Base-by-base conservation (phyloP, 2,329 filamentous ascomycete species). In the Diaporthe nobilis region DNA sequence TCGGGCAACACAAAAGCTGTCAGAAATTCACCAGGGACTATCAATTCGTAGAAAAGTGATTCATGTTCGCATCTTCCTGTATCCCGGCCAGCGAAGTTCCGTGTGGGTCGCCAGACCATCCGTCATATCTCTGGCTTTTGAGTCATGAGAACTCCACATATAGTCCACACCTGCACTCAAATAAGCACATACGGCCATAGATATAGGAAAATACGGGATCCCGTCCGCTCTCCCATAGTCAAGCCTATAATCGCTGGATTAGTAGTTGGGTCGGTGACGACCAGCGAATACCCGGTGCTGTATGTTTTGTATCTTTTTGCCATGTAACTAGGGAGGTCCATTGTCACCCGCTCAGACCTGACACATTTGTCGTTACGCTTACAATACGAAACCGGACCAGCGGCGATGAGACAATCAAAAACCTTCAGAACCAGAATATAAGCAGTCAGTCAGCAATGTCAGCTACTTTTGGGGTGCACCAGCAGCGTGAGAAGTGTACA, bases 401-500 rank as follows among this genome's bases (percentile, higher is more conserved):
- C 86, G 3, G 85, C 85, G 34, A 88, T 85, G 12, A 88, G 78
- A 13, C 89, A 90, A 13, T 88, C 89, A 79, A 92, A 92, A 4
- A 31, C 31, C 31, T 31, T 31, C 86, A 87, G 34, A 87, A 77
- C 3, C 37, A 39, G 37, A 39, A 12, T 12, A 39, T 12, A 39
- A 9, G 34, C 8, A 37, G 34, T 9, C 34, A 37, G 34, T 39
- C 9, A 39, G 37, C 37, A 12, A 39, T 39, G 37, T 12, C 37
- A 39, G 37, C 37, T 12, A 39, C 10, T 3, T 39, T 12, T 39
- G 2, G 9, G 2, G 37, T 39, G 37, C 0, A 39, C 9, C 37
- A 12, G 9, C 37, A 39, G 37, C 10, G 3, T 39, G 9, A 39
- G 37, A 12, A 39, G 10, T 39, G 37, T 3, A 39, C 9, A 39